phyloP scores from a whole-genome alignment of 2,329 filamentous ascomycete genomes.

The Knoxdaviesia proteae region DNA sequence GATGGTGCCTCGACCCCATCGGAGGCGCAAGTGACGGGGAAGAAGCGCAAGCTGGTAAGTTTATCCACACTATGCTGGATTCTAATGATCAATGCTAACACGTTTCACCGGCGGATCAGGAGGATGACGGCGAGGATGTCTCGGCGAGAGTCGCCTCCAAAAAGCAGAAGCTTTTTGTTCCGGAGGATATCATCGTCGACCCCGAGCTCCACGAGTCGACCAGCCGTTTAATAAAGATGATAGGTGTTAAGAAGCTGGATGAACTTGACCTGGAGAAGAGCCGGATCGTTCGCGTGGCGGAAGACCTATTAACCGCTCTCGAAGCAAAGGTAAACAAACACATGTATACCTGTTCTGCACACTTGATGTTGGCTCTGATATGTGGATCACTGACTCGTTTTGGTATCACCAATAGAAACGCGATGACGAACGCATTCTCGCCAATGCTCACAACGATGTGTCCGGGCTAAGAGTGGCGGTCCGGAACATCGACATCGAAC shows the following conservation, averaged over 20 bases:
- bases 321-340: conserved; percentile 3
- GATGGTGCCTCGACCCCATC: conserved; percentile 1
- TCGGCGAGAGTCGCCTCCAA: too few species aligned
- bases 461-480: conserved; percentile 18
- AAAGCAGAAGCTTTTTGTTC: too few species aligned
- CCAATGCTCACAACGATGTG: conserved; percentile 11
- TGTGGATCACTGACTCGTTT: neutral
- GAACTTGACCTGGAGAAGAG: conserved; percentile 1
- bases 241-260: conserved; percentile 4
- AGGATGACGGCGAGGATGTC: too few species aligned
- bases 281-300: conserved; percentile 1
- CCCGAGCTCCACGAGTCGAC: conserved; percentile 3
- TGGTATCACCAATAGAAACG: conserved; percentile 6
- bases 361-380: neutral
- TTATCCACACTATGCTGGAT: neutral
- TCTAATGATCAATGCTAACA: too few species aligned
- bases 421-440: conserved; percentile 19
- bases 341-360: neutral
- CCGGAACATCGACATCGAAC: conserved; percentile 20
- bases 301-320: conserved; percentile 3
- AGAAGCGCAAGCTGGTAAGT: conserved; percentile 29
- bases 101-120: too few species aligned
- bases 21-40: conserved; percentile 10
- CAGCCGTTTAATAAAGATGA: conserved; percentile 3
- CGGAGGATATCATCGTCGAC: conserved; percentile 2